Evolutionary conservation across 2,329 filamentous ascomycete genomes (phyloP).

Genomic region (Aspergillus latus): DNA sequence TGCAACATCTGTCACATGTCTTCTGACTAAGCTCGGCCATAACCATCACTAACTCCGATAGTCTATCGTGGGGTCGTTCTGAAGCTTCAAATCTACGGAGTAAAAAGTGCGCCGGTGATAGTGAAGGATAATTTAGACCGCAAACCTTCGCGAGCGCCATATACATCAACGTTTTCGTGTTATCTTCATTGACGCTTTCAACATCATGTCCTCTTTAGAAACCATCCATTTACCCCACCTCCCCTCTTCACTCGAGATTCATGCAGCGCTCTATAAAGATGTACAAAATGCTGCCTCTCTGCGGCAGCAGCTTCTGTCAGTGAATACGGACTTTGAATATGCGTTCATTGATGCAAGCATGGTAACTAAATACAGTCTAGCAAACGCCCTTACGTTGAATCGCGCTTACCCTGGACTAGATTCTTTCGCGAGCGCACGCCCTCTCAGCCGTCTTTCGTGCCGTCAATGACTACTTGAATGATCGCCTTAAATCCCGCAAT

Average conservation of each 20-base stretch:
- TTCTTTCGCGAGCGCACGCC: slow-evolving; percentile 70
- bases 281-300: slow-evolving; percentile 76
- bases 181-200: not conserved
- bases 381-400: not conserved
- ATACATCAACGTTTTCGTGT: not conserved
- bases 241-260: slow-evolving; percentile 64
- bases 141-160: not conserved
- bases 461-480: slow-evolving; percentile 63
- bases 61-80: slow-evolving; percentile 11
- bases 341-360: slow-evolving; percentile 85
- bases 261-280: slow-evolving; percentile 72
- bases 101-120: not conserved
- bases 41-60: slow-evolving; percentile 13
- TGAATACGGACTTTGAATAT: slow-evolving; percentile 86
- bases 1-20: slow-evolving; percentile 20
- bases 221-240: slow-evolving; percentile 74
- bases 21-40: slow-evolving; percentile 18
- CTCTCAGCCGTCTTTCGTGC: slow-evolving; percentile 76
- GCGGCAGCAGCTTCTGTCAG: slow-evolving; percentile 77
- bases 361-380: slow-evolving; percentile 47
- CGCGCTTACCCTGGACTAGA: slow-evolving; percentile 42
- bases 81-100: slow-evolving; percentile 2
- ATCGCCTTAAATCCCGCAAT: slow-evolving; percentile 72
- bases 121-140: not conserved
- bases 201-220: slow-evolving; percentile 49